Percentiles rank a stretch among this genome's conserved stretches.
phyloP scores from a whole-genome alignment of 441 rosid genomes.

The Pelargonium myrrhifolium region DNA sequence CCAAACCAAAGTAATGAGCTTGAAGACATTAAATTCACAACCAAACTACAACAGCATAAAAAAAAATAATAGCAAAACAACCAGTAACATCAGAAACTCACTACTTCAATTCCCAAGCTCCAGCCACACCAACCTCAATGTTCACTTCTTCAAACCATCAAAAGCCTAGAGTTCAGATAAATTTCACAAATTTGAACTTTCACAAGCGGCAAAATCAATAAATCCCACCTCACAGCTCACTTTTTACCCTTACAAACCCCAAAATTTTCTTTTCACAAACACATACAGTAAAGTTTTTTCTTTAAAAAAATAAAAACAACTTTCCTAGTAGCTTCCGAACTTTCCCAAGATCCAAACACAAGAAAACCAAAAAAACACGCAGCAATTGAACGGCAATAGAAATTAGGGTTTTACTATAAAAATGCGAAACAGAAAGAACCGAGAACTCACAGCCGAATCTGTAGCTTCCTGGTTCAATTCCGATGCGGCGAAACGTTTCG shows the following conservation, averaged over 20 bases:
- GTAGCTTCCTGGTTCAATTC: constrained; percentile 38
- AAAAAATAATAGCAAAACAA: not conserved
- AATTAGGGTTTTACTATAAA: constrained; percentile 18
- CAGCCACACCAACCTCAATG: not conserved
- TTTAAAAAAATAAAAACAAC: not conserved
- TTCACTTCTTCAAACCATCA: not conserved
- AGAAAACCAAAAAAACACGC: not conserved
- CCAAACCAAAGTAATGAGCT: not conserved
- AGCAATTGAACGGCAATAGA: constrained; percentile 3
- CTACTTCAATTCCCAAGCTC: not conserved
- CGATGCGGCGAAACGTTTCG: constrained; percentile 55
- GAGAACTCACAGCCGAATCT: constrained; percentile 53
- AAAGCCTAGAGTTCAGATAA: not conserved
- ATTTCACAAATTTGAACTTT: not conserved
- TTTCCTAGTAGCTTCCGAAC: not conserved
- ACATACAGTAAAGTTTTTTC: not conserved
- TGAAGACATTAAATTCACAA: not conserved
- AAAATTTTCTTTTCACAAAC: not conserved
- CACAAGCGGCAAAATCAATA: not conserved
- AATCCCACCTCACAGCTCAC: not conserved
- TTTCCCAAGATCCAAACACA: not conserved
- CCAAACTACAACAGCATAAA: not conserved
- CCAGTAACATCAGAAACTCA: not conserved
- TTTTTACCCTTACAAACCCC: not conserved
- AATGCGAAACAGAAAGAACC: not conserved